Evolutionary conservation across 1,284 basidiomycete species (phyloP), one percentile per base, ranked within the genome.

Genomic region (Austroboletus niveus): DNA sequence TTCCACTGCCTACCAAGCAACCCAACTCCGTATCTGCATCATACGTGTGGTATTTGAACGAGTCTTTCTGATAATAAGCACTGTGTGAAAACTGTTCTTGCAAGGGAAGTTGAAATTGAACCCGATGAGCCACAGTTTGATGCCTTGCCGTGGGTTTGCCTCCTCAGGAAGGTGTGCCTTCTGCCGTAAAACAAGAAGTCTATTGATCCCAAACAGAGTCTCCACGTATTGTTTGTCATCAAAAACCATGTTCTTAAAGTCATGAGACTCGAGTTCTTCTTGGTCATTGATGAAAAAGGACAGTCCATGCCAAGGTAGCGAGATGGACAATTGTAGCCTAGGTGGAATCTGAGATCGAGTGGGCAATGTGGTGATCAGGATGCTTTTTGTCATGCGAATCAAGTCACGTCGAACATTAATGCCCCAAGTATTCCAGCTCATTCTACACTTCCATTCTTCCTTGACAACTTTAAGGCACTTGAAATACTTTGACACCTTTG

Each of bases 1-100:
- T 69, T 31, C 52, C 53, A 29, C 62, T 64, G 2, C 72, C 69
- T 0, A 62, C 62, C 3, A 81, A 60, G 47, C 68, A 63, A 6
- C 75, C 69, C 8, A 81, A 61, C 10, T 69, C 62, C 0, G 52
- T 55, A 54, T 81, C 70, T 27, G 77, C 57, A 0, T 59, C 58
- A 52, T 79, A 81, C 9, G 64, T 64, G 48, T 71, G 64, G 56
- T 70, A 75, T 0, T 12, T 51, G 10, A 68, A 8, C 12, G 7
- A 32, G 12, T 32, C 22, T 24, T 3, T 34, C 9, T 9, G 32
- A 3, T 34, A 14, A 24, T 24, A 24, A 24, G 22, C 22, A 24
- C 22, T 24, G 22, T 24, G 22, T 5, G 5, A 5, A 24, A 5
- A 17, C 17, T 32, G 8, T 12, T 8, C 8, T 12, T 17, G 22